Evolutionary conservation across 2,329 filamentous ascomycete genomes (phyloP), one percentile per base, ranked within the genome.

Genomic region (Corynespora cassiicola): DNA sequence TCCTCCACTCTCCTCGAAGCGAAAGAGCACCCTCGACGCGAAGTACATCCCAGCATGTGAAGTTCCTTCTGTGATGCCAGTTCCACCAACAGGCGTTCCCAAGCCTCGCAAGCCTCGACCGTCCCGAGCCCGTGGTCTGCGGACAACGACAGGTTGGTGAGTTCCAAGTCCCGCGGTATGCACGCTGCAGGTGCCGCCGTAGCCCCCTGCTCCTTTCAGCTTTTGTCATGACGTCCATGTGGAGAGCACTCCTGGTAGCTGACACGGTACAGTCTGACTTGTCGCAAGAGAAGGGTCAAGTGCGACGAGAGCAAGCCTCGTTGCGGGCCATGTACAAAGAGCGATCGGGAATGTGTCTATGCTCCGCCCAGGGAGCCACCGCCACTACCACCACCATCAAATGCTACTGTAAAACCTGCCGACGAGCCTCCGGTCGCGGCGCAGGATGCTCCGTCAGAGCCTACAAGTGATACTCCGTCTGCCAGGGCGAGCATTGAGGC

Each of bases 281-380:
- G 74, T 50, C 70, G 73, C 31, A 66, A 66, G 41, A 62, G 75
- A 39, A 71, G 76, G 43, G 74, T 77, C 53, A 79, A 78, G 59
- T 78, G 75, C 52, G 75, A 76, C 46, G 75, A 78, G 58, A 61
- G 61, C 22, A 71, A 68, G 45, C 74, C 72, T 10, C 54, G 64
- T 20, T 76, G 74, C 47, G 66, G 66, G 23, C 70, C 69, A 47
- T 77, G 73, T 54, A 52, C 61, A 11, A 75, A 74, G 48, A 69
- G 66, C 25, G 61, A 66, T 29, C 67, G 72, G 43, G 63, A 67
- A 38, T 77, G 73, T 47, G 49, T 67, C 10, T 75, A 73, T 53
- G 62, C 48, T 17, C 39, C 49, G 3, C 17, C 35, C n/a, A 48
- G 31, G 21, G 49, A 58, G 21, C 16, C 18, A 18, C 20, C 15